Evolutionary conservation across 208 protist species (phyloP), one percentile per base, ranked within the genome.

Genomic region (Crithidia fasciculata): DNA sequence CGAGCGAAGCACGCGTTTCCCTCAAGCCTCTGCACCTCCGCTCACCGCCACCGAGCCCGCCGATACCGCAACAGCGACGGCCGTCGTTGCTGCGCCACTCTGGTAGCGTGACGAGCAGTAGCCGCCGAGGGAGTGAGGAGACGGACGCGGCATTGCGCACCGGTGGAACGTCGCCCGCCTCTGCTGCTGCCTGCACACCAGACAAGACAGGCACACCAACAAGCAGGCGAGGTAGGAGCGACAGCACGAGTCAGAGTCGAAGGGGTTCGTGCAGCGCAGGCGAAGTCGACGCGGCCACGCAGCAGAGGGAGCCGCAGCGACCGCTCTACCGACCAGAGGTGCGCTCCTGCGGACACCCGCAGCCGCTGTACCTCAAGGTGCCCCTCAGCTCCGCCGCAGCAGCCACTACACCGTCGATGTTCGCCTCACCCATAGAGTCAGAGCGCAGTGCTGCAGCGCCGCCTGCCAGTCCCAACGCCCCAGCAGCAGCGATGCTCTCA

Each of bases 261-360:
- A 28, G 28, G 1, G 28, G 28, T 28, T 28, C 28, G 28, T 28
- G 28, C 28, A 28, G 28, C 28, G 28, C 28, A 28, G 45, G 45
- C 45, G 45, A 49, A 8, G 45, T 15, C 45, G 50, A 55, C 16
- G 45, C 7, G 9, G 49, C 18, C 0, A 3, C n/a, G 3, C 7
- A 44, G 2, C 13, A 47, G 39, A 16, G 49, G 5, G 19, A 12
- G 50, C 62, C 43, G 44, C 62, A 68, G 62, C 62, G 62, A 2
- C 62, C 36, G 44, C 65, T 78, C 12, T 78, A 72, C 65, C 50
- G 55, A 28, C 60, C 65, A 36, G 66, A 78, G 12, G 65, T 78
- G 10, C 73, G 65, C 49, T 72, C 64, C 41, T 78, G 73, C 40
- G 58, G 65, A 13, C 59, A 78, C 45, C 74, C 65, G 19, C 55